Base-by-base conservation (phyloP, 441 rosid genomes). In the Eutrema salsugineum region DNA sequence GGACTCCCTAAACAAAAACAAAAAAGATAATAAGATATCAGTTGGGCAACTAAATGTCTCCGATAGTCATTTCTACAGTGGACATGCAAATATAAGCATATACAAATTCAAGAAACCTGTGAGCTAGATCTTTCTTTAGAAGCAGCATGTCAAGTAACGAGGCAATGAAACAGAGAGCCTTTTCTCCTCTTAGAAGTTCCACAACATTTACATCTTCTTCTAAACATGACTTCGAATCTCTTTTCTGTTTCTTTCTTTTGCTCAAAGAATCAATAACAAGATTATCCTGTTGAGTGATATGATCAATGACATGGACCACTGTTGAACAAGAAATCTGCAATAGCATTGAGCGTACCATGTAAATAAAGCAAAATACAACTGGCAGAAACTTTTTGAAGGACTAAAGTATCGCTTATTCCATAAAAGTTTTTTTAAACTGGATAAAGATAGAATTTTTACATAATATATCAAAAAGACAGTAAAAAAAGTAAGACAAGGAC, bases 81-180 rank as follows among this genome's bases (percentile, higher is more conserved):
- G 20, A 64, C 48, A 36, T 35, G 67, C 56, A 46, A 53, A 47
- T 77, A 59, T 53, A 68, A 69, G 54, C 68, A 73, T 24, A 66
- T 32, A 32, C 19, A 65, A 28, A 32, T 43, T 65, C 35, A 57
- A 43, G 65, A 71, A 27, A 96, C 98, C 99, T 94, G 92, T 83
- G 82, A 71, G 80, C 69, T 47, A 89, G 80, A 73, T 90, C 91
- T 77, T 94, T 94, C 86, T 94, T 94, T 72, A 90, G 73, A 11
- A 90, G 80, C 79, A 94, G 81, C 77, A 91, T 75, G 73, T 96
- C 97, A 67, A 96, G 94, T 71, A 96, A 82, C 50, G 97, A 89
- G 73, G 89, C 77, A 66, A 96, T 80, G 44, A 84, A 90, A 67
- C 59, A 51, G 16, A 88, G 72, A 35, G 83, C 70, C 61, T 78